Percentiles rank a stretch among this genome's conserved stretches.
These are phyloP conservation scores for Aspergillus brunneoviolaceus DNA, from an alignment of 2,329 filamentous ascomycete genomes.

Conservation along the genomic window DNA sequence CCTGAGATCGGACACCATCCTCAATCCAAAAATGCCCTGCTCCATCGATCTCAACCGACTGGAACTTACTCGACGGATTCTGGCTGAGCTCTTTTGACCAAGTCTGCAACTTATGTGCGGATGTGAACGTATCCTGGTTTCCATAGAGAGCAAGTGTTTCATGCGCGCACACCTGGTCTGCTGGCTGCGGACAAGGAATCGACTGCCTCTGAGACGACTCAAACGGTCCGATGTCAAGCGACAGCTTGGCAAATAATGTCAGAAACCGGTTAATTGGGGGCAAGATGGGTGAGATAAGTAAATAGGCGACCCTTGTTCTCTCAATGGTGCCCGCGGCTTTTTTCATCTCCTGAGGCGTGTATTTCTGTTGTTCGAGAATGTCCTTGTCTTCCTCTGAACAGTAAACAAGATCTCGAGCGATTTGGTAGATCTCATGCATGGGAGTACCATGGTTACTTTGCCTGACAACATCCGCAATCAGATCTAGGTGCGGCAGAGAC, in stretches of 20 bases:
- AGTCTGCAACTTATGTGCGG: conserved; percentile 60
- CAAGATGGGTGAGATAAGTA: conserved; percentile 67
- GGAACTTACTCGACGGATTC: conserved; percentile 48
- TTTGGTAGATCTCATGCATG: conserved; percentile 67
- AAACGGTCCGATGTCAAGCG: conserved; percentile 30
- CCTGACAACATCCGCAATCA: conserved; percentile 62
- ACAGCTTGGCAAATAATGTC: conserved; percentile 57
- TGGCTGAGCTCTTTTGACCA: conserved; percentile 62
- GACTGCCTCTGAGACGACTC: conserved; percentile 29
- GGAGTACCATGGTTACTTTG: conserved; percentile 55
- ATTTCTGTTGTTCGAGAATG: neutral
- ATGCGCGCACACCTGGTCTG: conserved; percentile 56
- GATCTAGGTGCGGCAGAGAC: conserved; percentile 61
- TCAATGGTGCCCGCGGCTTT: neutral
- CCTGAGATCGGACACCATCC: conserved; percentile 45
- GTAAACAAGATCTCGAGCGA: conserved; percentile 66
- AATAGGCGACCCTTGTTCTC: conserved; percentile 39
- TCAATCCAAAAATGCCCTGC: conserved; percentile 67
- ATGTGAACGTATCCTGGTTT: conserved; percentile 71
- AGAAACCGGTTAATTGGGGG: conserved; percentile 58
- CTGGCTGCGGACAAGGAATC: conserved; percentile 45
- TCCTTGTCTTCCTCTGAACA: conserved; percentile 55
- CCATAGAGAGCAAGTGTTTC: conserved; percentile 72
- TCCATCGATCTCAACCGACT: conserved; percentile 49
- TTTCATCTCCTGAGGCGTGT: neutral